Evolutionary conservation across 2,329 filamentous ascomycete genomes (phyloP), one percentile per base, ranked within the genome.

Genomic region (Fusarium coicis): DNA sequence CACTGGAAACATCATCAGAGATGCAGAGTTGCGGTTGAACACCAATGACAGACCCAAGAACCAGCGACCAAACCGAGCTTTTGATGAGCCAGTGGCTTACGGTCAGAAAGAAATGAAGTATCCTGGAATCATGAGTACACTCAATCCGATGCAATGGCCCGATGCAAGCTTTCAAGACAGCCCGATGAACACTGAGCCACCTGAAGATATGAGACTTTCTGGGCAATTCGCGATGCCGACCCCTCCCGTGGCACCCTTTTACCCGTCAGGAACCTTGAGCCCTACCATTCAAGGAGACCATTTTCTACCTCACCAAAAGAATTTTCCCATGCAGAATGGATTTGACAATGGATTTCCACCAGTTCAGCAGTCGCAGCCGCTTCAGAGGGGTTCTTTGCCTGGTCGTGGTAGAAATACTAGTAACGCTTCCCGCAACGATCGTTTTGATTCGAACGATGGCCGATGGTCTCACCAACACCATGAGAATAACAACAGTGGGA

Each of bases 401-500:
- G 62, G 63, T 21, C 30, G 68, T 16, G 56, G 63, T 18, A 58
- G 63, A 58, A 57, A 60, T n/a, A 19, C n/a, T 18, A 72, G 53
- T n/a, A 40, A 53, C 11, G 55, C 65, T 46, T 66, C 66, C 39
- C 69, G 70, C n/a, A 36, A 39, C 10, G 63, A 63, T 11, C 50
- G 65, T 11, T 53, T 59, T 32, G 64, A 76, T 19, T 28, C 32
- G 10, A 56, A 53, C 36, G 63, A 72, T 11, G 40, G 23, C 5
- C 63, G 70, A 42, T 74, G 72, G 70, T 19, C 68, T n/a, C 44
- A 74, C 14, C 63, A 68, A 7, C 32, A 55, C 30, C 61, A 63
- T 32, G 70, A 75, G n/a, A 67, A 59, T 32, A 53, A 62, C 42
- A 65, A 58, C n/a, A n/a, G 16, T 30, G 23, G 40, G 15, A 56